Evolutionary conservation across 352 stramenopile species (phyloP).

Genomic region (Pythium sp.): DNA sequence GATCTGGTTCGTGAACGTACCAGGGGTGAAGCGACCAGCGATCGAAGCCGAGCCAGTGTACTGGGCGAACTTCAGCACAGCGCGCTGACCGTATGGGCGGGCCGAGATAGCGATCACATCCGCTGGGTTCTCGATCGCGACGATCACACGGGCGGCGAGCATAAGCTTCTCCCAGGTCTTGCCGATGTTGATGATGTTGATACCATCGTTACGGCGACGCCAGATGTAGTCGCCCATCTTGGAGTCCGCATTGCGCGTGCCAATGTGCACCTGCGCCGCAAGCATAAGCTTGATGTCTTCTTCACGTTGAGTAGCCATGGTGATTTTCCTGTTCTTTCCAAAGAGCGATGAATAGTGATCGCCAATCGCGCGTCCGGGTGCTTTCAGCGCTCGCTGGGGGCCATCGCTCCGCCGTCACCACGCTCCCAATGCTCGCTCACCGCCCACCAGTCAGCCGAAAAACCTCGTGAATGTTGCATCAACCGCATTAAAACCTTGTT

Average conservation of each 20-base stretch:
- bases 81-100: conserved; percentile 98
- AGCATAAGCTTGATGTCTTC: conserved; percentile 99
- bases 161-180: conserved; percentile 99
- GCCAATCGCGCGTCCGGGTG: neutral
- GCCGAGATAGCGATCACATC: conserved; percentile 99
- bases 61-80: conserved; percentile 99
- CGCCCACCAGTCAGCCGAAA: conserved; percentile 11
- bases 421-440: conserved; percentile 2
- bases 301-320: conserved; percentile 91
- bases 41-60: conserved; percentile 98
- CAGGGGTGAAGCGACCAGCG: conserved; percentile 98
- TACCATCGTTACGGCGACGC: conserved; percentile 97
- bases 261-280: conserved; percentile 98
- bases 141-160: conserved; percentile 98
- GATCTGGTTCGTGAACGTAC: conserved; percentile 99
- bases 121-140: conserved; percentile 99
- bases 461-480: neutral
- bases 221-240: conserved; percentile 99
- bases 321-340: conserved; percentile 47
- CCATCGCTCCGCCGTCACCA: neutral
- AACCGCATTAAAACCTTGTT: neutral
- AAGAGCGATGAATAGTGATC: conserved; percentile 57
- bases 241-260: conserved; percentile 98
- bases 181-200: conserved; percentile 99
- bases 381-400: neutral